These are phyloP conservation scores for Stramenopiles sp. DNA, from an alignment of 352 stramenopile species.

Conservation along the genomic window DNA sequence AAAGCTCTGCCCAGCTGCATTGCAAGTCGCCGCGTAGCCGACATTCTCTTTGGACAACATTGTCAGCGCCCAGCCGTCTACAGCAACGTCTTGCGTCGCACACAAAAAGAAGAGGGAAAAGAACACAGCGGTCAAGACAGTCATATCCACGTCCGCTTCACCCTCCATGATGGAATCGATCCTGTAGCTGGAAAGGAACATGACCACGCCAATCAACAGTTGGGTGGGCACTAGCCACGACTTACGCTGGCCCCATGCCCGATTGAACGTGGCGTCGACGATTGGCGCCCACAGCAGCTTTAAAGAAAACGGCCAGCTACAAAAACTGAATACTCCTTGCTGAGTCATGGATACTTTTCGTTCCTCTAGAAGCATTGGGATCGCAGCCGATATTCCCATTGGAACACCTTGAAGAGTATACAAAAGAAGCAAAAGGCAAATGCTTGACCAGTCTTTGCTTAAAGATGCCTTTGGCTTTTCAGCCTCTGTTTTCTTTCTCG, in stretches of 20 bases:
- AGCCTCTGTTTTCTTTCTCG: too few relatives aligned
- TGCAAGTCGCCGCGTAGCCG: constrained; percentile 81
- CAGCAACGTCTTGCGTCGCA: constrained; percentile 77
- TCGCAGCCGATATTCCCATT: constrained; percentile 89
- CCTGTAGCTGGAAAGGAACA: constrained; percentile 59
- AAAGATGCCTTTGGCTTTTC: too few relatives aligned
- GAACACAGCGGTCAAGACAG: background rate
- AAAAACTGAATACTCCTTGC: constrained; percentile 91
- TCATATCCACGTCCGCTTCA: constrained; percentile 27
- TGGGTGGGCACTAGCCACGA: constrained; percentile 93
- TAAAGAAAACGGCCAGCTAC: constrained; percentile 92
- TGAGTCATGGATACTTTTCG: constrained; percentile 68
- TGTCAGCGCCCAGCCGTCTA: constrained; percentile 98
- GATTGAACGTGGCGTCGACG: constrained; percentile 77
- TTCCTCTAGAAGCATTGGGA: constrained; percentile 94
- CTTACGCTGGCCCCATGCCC: constrained; percentile 46
- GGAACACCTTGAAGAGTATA: constrained; percentile 98
- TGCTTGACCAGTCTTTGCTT: constrained; percentile 21
- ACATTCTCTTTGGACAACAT: constrained; percentile 93
- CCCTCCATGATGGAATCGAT: constrained; percentile 63
- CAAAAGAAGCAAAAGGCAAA: constrained; percentile 78
- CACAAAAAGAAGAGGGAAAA: constrained; percentile 12
- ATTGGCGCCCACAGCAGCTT: constrained; percentile 98
- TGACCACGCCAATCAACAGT: constrained; percentile 75
- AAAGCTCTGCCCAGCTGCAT: constrained; percentile 85